phyloP scores from a whole-genome alignment of 176 grass and related monocot species.

The Carex littledalei region DNA sequence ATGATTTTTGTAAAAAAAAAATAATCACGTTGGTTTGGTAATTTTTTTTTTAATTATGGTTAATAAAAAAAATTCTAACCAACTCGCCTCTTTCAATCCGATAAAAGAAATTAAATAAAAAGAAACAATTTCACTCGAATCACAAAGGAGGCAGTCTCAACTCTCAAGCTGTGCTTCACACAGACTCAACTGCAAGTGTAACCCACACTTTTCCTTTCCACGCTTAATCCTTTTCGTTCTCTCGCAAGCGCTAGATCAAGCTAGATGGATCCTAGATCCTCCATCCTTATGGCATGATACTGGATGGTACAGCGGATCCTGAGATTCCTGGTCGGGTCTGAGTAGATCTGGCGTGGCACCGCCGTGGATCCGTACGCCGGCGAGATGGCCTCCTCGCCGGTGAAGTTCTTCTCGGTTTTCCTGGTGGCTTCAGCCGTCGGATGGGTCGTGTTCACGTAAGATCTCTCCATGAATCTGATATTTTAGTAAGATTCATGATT shows the following conservation, averaged over 20 bases:
- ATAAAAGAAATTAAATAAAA: background rate
- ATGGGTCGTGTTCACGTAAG: slow-evolving; percentile 96
- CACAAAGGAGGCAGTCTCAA: background rate
- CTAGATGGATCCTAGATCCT: background rate
- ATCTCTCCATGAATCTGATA: background rate
- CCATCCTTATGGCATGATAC: background rate
- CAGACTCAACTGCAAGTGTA: background rate
- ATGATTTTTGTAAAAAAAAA: too few relatives aligned
- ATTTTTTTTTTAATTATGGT: too few relatives aligned
- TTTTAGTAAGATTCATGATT: background rate
- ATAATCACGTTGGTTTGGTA: too few relatives aligned
- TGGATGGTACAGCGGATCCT: slow-evolving; percentile 22
- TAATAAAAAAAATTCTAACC: too few relatives aligned
- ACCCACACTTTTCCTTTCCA: background rate
- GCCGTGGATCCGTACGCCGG: slow-evolving; percentile 37
- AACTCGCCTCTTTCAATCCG: background rate
- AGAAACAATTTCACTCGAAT: background rate
- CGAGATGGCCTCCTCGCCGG: slow-evolving; percentile 93
- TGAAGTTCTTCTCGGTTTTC: slow-evolving; percentile 94
- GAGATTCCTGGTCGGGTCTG: background rate
- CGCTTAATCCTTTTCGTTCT: background rate
- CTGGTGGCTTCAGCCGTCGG: slow-evolving; percentile 69
- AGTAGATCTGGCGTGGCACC: slow-evolving; percentile 12
- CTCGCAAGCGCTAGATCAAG: background rate
- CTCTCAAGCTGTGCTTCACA: slow-evolving; percentile 8